Base-by-base conservation (phyloP, 257 asterid genomes). In the Scutellaria minor region DNA sequence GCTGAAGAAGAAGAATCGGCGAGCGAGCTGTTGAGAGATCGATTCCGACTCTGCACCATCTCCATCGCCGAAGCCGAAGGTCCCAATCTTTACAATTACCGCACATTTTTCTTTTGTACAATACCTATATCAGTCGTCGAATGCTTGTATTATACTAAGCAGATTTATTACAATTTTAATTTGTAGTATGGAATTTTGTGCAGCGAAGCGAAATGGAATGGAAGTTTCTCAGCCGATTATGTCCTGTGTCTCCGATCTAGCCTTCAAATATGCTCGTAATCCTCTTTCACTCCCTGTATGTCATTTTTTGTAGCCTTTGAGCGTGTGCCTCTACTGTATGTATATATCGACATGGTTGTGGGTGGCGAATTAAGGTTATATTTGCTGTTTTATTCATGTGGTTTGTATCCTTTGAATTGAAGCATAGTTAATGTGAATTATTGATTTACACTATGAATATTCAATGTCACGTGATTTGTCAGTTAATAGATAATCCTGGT, bases 41-140 rank as follows among this genome's bases (percentile, higher is more conserved):
- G 95, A 78, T 92, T 95, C 64, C 90, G 98, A 11, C 90, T 92
- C 68, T 83, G 85, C 79, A 83, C 97, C 41, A 87, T 92, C 79
- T 70, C 90, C 72, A 82, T 92, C 65, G 95, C 97, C 59, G 95
- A 95, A 70, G 86, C 90, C 57, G 91, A 92, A 90, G 97, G 97
- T 90, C 40, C 76, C 60, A 8, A 54, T 72, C 60, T 41, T 22
- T 56, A 6, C 40, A 4, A 62, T 62, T 27, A 20, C 40, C 20
- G 4, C 39, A 48, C 59, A 13, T 6, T 64, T 60, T 1, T 31
- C 1, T 14, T 0, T 55, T 31, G 7, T 18, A n/a, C 5, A 13
- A 11, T 14, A 18, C 8, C 4, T 15, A 4, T 64, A 18, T 2
- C 35, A 40, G 5, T 59, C 14, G 0, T 14, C 46, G 1, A 24